Conservation (phyloP, 805 yeast genomes). For the Lipomyces sp. region DNA sequence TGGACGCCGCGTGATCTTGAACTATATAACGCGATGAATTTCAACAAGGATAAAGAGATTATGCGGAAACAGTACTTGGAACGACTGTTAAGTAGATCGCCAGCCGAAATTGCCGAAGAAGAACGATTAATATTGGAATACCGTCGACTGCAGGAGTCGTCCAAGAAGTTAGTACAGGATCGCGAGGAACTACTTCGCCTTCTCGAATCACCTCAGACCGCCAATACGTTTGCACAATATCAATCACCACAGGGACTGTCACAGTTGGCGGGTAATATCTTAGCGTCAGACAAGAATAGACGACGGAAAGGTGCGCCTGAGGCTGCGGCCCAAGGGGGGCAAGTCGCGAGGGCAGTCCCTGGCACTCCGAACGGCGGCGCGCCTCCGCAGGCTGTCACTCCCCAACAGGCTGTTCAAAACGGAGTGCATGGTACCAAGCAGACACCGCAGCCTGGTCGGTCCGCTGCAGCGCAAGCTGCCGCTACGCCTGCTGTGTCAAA, state of each 20-base stretch:
- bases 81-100: slow-evolving; percentile 77
- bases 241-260: slow-evolving; percentile 87
- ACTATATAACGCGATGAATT: slow-evolving; percentile 67
- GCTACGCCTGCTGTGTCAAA: slow-evolving; percentile 16
- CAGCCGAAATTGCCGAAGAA: slow-evolving; percentile 98
- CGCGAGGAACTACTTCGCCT: slow-evolving; percentile 76
- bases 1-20: slow-evolving; percentile 53
- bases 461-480: slow-evolving; percentile 1
- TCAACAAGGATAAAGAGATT: slow-evolving; percentile 69
- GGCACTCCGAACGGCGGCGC: slow-evolving; percentile 21
- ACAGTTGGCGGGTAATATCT: slow-evolving; percentile 78
- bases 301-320: slow-evolving; percentile 43
- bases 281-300: slow-evolving; percentile 68
- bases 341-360: slow-evolving; percentile 9
- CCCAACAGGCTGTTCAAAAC: neutral
- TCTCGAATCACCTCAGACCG: slow-evolving; percentile 83
- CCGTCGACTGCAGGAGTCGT: slow-evolving; percentile 86
- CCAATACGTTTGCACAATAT: slow-evolving; percentile 75
- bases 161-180: slow-evolving; percentile 84
- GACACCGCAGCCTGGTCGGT: slow-evolving; percentile 7
- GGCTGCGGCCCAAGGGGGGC: slow-evolving; percentile 40
- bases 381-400: slow-evolving; percentile 4
- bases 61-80: slow-evolving; percentile 82
- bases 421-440: slow-evolving; percentile 12
- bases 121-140: slow-evolving; percentile 93